Evolutionary conservation across 2,329 filamentous ascomycete species (phyloP).

Genomic region (Monosporascus sp.): DNA sequence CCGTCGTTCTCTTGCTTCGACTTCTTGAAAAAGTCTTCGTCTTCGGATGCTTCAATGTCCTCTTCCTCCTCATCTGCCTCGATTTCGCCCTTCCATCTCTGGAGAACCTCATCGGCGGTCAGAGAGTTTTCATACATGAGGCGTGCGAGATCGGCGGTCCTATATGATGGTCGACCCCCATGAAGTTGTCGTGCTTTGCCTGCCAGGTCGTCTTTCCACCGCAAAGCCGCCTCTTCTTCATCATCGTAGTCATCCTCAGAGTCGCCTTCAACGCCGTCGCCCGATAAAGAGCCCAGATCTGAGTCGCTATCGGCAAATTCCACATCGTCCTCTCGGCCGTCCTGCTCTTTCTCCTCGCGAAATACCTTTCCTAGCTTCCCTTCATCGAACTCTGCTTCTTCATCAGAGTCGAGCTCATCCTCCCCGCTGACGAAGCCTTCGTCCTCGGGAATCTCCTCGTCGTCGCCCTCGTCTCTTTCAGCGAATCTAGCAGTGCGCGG

Average conservation of each 20-base stretch:
- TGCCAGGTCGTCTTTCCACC: slow-evolving; percentile 86
- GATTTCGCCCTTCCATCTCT: slow-evolving; percentile 71
- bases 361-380: slow-evolving; percentile 58
- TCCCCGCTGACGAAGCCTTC: slow-evolving; percentile 53
- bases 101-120: slow-evolving; percentile 67
- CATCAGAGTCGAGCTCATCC: slow-evolving; percentile 44
- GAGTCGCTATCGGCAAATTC: slow-evolving; percentile 97
- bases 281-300: slow-evolving; percentile 83
- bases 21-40: slow-evolving; percentile 62
- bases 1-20: slow-evolving; percentile 62
- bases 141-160: slow-evolving; percentile 75
- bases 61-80: slow-evolving; percentile 52
- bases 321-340: slow-evolving; percentile 62
- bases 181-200: slow-evolving; percentile 70
- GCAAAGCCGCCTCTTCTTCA: slow-evolving; percentile 66
- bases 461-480: slow-evolving; percentile 50
- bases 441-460: slow-evolving; percentile 43
- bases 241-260: slow-evolving; percentile 43
- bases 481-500: slow-evolving; percentile 53
- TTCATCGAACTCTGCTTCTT: slow-evolving; percentile 54
- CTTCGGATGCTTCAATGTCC: slow-evolving; percentile 51
- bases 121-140: slow-evolving; percentile 85
- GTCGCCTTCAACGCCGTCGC: slow-evolving; percentile 40
- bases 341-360: slow-evolving; percentile 44
- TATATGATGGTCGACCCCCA: slow-evolving; percentile 64